Evolutionary conservation across 2,329 filamentous ascomycete species (phyloP), one percentile per base, ranked within the genome.

Genomic region (Dryadomyces quercivorus): DNA sequence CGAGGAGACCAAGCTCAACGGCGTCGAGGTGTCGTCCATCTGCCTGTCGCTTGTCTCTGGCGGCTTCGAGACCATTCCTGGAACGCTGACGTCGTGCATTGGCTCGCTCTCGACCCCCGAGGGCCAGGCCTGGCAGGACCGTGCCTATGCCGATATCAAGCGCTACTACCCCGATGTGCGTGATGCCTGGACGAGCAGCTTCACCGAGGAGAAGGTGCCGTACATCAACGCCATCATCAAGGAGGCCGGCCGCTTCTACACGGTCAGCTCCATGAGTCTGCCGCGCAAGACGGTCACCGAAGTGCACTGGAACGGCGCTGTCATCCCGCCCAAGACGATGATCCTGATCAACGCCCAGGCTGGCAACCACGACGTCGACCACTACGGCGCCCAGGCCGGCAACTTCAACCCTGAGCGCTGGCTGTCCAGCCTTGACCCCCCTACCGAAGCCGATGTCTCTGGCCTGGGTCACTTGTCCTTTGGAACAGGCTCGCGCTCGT

Each of bases 331-430:
- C 0, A 85, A 85, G 1, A 90, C 85, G 0, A 88, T 84, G 1
- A 89, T 92, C 61, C 89, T 90, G 68, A 85, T 92, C 44, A 90
- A 85, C 62, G 83, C 85, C 10, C 89, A 84, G 67, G 84, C 83
- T 1, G 86, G 85, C 26, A 77, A 90, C 67, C 88, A 87, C 66
- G 86, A 90, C 63, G 73, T 75, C 5, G 66, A 69, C 0, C 85
- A 88, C 63, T 90, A 88, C 71, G 78, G 81, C 58, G 36, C 53
- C 7, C 65, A 79, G 31, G 78, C 86, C 0, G 58, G 75, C 31
- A 67, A 71, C 7, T 89, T 90, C 65, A 71, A 80, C n/a, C 83
- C 85, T 0, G 85, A 89, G 59, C 78, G 86, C 26, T 90, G 85
- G 63, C 70, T 90, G 15, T 67, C 49, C 6, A 53, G 49, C 46